phyloP scores from a whole-genome alignment of 441 rosid species.

The Gossypium lobatum region DNA sequence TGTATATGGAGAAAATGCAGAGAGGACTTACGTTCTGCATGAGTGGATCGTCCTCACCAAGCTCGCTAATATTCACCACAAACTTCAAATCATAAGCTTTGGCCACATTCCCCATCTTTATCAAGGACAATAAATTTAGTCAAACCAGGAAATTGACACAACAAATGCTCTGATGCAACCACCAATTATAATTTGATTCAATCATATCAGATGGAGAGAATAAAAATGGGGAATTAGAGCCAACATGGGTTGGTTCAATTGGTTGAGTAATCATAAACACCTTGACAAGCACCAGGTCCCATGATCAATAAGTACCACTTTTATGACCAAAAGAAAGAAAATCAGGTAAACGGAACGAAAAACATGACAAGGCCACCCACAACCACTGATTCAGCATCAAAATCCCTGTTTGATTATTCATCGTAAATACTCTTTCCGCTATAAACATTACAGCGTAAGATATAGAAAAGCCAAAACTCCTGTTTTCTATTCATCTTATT shows the following conservation, averaged over 20 bases:
- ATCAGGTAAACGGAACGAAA: not conserved
- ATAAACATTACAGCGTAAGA: too few relatives aligned
- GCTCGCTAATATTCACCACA: constrained; percentile 52
- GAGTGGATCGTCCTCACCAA: constrained; percentile 66
- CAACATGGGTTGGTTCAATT: too few relatives aligned
- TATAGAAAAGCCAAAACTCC: too few relatives aligned
- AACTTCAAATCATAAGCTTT: constrained; percentile 44
- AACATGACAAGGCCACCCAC: not conserved
- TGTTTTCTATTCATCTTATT: not conserved
- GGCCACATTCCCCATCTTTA: constrained; percentile 61
- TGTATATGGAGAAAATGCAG: not conserved
- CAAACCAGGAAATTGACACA: not conserved
- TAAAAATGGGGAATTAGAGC: not conserved
- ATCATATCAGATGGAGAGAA: not conserved
- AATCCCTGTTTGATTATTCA: not conserved
- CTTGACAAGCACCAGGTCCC: too few relatives aligned
- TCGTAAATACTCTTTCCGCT: too few relatives aligned
- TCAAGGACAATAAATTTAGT: constrained; percentile 22
- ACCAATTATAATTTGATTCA: too few relatives aligned
- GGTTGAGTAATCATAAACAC: too few relatives aligned
- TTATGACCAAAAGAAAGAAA: not conserved
- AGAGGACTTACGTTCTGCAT: constrained; percentile 44
- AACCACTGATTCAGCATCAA: not conserved
- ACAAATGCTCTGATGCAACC: not conserved
- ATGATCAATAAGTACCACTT: too few relatives aligned